Percentiles rank a stretch among this genome's conserved stretches.
Conservation (phyloP, 805 yeast genomes). For the Pichia deserticola region DNA sequence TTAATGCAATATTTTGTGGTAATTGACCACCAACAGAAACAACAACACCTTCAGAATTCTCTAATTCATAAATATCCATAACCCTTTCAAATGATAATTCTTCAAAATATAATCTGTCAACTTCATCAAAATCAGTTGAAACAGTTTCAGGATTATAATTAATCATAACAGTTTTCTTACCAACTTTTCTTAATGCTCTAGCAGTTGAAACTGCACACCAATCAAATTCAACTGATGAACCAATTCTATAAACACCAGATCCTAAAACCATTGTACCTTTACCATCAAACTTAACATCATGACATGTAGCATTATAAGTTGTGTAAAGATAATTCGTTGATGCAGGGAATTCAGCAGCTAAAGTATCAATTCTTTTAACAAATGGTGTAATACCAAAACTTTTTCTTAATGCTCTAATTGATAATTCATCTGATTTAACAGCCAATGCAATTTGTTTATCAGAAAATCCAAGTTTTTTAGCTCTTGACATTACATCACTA, state of each 20-base stretch:
- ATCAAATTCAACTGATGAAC: constrained; percentile 96
- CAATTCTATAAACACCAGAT: constrained; percentile 98
- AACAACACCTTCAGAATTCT: constrained; percentile 81
- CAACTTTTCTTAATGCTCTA: constrained; percentile 80
- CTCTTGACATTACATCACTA: constrained; percentile 61
- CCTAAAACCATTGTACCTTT: constrained; percentile 93
- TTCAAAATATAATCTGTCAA: constrained; percentile 93
- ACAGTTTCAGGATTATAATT: constrained; percentile 99
- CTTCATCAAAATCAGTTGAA: constrained; percentile 97
- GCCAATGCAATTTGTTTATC: constrained; percentile 86
- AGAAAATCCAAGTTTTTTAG: constrained; percentile 92
- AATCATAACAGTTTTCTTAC: constrained; percentile 89
- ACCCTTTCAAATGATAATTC: constrained; percentile 94
- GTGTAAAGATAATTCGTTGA: constrained; percentile 92
- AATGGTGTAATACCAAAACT: constrained; percentile 77
- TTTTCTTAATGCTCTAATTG: constrained; percentile 78
- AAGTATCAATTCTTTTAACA: constrained; percentile 93
- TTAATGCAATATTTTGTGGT: constrained; percentile 93
- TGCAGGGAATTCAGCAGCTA: constrained; percentile 99
- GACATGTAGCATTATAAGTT: constrained; percentile 84
- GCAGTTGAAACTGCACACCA: constrained; percentile 99
- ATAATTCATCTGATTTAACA: constrained; percentile 66
- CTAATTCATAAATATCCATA: constrained; percentile 93
- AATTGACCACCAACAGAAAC: constrained; percentile 97
- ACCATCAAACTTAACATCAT: constrained; percentile 80